Evolutionary conservation across 768 basidiomycete species (phyloP), one percentile per base, ranked within the genome.

Genomic region (Mycena pura): DNA sequence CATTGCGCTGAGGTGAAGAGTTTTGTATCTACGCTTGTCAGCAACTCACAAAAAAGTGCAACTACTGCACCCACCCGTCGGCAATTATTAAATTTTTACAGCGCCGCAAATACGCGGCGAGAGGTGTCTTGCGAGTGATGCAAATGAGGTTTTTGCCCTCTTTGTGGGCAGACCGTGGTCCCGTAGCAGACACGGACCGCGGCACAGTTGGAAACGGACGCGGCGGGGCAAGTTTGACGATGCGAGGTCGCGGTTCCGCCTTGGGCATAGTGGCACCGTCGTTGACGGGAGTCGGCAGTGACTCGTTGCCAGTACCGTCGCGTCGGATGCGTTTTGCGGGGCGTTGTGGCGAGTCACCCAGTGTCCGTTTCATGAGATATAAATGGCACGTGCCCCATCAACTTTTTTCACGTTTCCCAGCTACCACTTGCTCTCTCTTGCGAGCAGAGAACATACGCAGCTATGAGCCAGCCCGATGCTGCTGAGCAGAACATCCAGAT

Each of bases 401-500:
- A 15, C 70, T 72, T 72, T 49, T 57, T 56, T 67, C 48, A n/a
- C n/a, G n/a, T n/a, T n/a, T n/a, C n/a, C n/a, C n/a, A n/a, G n/a
- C n/a, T n/a, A n/a, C n/a, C n/a, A n/a, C 68, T 75, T 67, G 73
- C 75, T 76, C 82, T 48, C 4, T 27, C 46, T 34, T 17, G 46
- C 43, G 28, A 53, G 58, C 46, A 34, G 39, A 40, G 45, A 28
- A 54, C 44, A 22, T 25, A 27, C 45, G 40, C 44, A 56, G 88
- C 73, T 69, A 92, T 91, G 90, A 90, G 86, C 83, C 89, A 89
- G 80, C 64, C 56, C 50, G 91, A 92, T 75, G 77, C 77, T 65
- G 93, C 93, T 74, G 94, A 96, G 80, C 92, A 95, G 80, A 96
- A 95, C 74, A 96, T 95, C 73, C 92, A 94, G 84, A 92, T 95